These are phyloP conservation scores for Fusarium robinianum DNA, from an alignment of 2,329 filamentous ascomycete species.

Conservation along the genomic window DNA sequence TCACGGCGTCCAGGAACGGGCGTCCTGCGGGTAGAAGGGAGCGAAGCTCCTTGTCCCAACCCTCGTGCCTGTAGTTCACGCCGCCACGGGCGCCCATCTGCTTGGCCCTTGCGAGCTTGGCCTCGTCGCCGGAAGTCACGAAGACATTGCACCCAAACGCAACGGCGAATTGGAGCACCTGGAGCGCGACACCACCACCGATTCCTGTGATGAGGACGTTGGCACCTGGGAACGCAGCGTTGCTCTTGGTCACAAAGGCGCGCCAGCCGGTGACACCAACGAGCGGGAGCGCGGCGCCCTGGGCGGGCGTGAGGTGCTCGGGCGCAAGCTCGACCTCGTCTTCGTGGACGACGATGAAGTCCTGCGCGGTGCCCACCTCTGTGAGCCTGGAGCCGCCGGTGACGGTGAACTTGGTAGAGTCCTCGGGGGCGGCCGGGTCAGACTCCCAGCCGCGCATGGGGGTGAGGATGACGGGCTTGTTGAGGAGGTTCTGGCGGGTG, in stretches of 20 bases:
- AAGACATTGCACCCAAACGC: conserved; percentile 77
- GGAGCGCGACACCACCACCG: conserved; percentile 87
- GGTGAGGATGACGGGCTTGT: conserved; percentile 76
- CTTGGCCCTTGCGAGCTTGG: conserved; percentile 75
- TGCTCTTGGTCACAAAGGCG: conserved; percentile 78
- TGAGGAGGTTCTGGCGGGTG: conserved; percentile 46
- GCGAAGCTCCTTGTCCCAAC: conserved; percentile 79
- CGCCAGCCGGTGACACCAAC: conserved; percentile 89
- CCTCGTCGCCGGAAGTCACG: conserved; percentile 74
- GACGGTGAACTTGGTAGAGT: conserved; percentile 60
- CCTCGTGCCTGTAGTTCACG: conserved; percentile 77
- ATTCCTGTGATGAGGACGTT: conserved; percentile 91
- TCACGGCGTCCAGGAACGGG: conserved; percentile 76
- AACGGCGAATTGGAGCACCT: conserved; percentile 78
- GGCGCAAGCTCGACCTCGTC: conserved; percentile 78
- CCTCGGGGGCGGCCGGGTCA: conserved; percentile 74
- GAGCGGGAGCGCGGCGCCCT: conserved; percentile 83
- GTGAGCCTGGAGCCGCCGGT: conserved; percentile 69
- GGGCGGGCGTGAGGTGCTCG: conserved; percentile 68
- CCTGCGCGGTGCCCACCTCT: conserved; percentile 70
- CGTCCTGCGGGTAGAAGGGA: conserved; percentile 65
- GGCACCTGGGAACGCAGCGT: conserved; percentile 63
- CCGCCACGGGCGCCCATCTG: conserved; percentile 78
- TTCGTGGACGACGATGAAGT: conserved; percentile 71
- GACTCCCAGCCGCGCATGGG: conserved; percentile 79